Conservation (phyloP, 345 rosid genomes). For the Eucalyptus caleyi region DNA sequence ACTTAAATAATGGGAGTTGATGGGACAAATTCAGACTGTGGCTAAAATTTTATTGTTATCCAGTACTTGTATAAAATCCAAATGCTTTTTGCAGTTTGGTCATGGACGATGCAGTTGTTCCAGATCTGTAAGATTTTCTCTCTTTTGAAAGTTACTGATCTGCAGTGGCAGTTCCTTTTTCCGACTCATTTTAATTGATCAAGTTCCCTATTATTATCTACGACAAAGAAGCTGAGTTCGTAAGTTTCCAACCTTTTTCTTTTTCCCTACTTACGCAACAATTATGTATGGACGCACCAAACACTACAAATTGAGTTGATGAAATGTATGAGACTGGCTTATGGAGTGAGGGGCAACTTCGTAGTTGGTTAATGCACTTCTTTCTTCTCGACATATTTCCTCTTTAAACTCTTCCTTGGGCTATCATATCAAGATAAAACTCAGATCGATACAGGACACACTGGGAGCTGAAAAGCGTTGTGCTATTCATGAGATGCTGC, state of each 20-base stretch:
- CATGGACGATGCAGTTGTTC: not conserved
- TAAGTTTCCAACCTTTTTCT: not conserved
- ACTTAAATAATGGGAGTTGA: conserved; percentile 7
- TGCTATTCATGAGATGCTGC: not conserved
- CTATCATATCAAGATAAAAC: not conserved
- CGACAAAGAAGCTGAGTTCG: not conserved
- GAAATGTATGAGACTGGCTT: not conserved
- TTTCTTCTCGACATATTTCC: not conserved
- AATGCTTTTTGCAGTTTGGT: conserved; percentile 6
- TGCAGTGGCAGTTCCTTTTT: not conserved
- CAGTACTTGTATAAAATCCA: conserved; percentile 11
- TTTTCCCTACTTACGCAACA: not conserved
- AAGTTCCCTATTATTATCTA: not conserved
- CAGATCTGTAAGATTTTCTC: not conserved
- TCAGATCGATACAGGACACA: not conserved
- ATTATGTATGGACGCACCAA: not conserved
- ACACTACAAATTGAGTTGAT: not conserved
- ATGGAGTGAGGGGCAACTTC: not conserved
- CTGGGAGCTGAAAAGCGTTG: not conserved
- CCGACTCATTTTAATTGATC: not conserved
- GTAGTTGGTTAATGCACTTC: not conserved
- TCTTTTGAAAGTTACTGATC: not conserved
- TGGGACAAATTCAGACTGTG: not conserved
- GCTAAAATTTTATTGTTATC: not conserved
- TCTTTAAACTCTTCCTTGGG: not conserved